A percentile compares a stretch with the other conserved stretches of the same genome.
Evolutionary conservation across 441 rosid species (phyloP).

Genomic region (Gossypium laxum): DNA sequence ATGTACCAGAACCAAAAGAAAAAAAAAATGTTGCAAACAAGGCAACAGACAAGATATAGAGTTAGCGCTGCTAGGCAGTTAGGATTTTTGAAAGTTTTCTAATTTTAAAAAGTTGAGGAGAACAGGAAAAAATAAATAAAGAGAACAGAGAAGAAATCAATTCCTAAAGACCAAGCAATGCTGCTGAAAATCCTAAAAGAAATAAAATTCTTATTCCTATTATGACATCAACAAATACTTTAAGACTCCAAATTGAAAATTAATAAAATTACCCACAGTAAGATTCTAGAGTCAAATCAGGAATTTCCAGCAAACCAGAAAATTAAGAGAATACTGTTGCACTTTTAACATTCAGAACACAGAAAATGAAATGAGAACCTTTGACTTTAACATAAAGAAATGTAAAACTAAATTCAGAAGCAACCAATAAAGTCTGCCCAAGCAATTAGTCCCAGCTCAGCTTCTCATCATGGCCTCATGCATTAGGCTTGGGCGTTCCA

Average conservation of each 20-base stretch:
- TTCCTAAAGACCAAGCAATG: not conserved
- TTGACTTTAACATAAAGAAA: not conserved
- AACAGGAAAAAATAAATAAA: not conserved
- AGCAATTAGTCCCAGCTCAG: not conserved
- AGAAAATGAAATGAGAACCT: not conserved
- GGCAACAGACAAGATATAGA: not conserved
- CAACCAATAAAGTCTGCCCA: not conserved
- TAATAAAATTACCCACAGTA: not conserved
- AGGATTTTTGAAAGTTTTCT: conserved; percentile 7
- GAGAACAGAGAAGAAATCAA: not conserved
- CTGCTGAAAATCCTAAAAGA: not conserved
- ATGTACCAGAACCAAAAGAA: not conserved
- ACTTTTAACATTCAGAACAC: not conserved
- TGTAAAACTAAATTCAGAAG: not conserved
- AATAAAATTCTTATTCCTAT: not conserved
- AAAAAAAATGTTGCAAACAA: not conserved
- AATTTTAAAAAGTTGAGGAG: not conserved
- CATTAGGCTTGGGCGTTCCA: not conserved
- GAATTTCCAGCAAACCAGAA: not conserved
- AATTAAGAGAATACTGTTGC: not conserved
- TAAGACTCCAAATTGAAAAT: not conserved
- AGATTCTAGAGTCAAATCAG: not conserved
- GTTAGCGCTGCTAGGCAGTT: not conserved
- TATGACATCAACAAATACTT: not conserved
- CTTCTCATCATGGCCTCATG: not conserved